These are phyloP conservation scores for Balamuthia mandrillaris DNA, from an alignment of 208 protist genomes.

Conservation along the genomic window DNA sequence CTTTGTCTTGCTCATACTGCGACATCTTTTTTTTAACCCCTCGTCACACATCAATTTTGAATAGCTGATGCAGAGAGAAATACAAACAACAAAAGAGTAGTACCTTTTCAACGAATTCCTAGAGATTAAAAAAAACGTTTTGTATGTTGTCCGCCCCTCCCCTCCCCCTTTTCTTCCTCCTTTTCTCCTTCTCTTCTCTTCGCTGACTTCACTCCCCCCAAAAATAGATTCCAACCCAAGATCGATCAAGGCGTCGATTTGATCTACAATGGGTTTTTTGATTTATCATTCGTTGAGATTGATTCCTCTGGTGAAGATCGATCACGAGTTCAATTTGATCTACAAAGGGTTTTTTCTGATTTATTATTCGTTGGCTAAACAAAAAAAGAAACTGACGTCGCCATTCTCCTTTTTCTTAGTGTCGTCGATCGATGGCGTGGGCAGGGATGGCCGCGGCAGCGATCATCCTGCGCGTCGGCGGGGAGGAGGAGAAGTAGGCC, in stretches of 20 bases:
- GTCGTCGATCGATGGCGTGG: neutral
- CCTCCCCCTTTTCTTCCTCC: too few relatives aligned
- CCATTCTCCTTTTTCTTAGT: neutral
- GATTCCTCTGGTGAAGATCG: neutral
- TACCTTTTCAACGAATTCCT: too few relatives aligned
- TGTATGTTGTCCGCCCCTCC: neutral
- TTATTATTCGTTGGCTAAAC: neutral
- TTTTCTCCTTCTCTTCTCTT: too few relatives aligned
- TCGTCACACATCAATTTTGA: neutral
- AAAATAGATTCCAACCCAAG: neutral
- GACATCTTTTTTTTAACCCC: neutral
- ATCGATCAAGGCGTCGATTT: neutral
- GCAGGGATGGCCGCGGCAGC: neutral
- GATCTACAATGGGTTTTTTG: neutral
- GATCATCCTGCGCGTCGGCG: neutral
- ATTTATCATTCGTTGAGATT: neutral
- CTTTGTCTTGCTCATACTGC: neutral
- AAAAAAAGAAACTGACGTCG: neutral
- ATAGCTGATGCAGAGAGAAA: neutral
- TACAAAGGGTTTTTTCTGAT: neutral
- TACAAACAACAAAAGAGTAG: neutral
- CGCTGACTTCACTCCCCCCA: too few relatives aligned
- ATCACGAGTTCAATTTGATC: neutral
- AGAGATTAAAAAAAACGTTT: too few relatives aligned
- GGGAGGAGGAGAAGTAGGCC: neutral